Evolutionary conservation across 768 basidiomycete species (phyloP).

Genomic region (Panaeolus papilionaceus): DNA sequence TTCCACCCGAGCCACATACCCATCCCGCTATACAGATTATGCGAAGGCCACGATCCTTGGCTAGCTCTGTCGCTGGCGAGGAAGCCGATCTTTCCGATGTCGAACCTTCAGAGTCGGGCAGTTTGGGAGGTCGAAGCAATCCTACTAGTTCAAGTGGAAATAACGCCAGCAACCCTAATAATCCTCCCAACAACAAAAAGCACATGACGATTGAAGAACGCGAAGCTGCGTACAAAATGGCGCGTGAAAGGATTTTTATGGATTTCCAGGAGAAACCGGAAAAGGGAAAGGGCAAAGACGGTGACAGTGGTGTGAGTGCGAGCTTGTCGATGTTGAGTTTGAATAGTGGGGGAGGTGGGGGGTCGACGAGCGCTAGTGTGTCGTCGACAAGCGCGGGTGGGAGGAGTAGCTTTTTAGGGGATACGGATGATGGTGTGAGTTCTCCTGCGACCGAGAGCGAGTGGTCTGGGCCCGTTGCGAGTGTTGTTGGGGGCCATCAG

Average conservation of each 20-base stretch:
- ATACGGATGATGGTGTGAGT: constrained; percentile 71
- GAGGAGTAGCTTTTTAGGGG: constrained; percentile 61
- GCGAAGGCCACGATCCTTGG: constrained; percentile 77
- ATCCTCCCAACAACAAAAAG: constrained; percentile 52
- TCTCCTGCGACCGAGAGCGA: constrained; percentile 84
- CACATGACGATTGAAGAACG: constrained; percentile 84
- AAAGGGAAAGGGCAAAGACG: constrained; percentile 72
- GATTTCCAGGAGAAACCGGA: constrained; percentile 73
- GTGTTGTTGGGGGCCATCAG: constrained; percentile 35
- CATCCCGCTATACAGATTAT: constrained; percentile 91
- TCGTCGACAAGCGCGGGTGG: constrained; percentile 56
- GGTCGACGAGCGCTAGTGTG: constrained; percentile 37
- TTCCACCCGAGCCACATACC: constrained; percentile 71
- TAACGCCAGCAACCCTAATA: background rate
- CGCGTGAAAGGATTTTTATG: constrained; percentile 87
- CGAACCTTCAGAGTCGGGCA: constrained; percentile 84
- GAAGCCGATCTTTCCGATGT: constrained; percentile 80
- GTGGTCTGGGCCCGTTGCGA: constrained; percentile 65
- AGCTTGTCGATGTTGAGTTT: constrained; percentile 79
- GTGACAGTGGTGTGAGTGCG: constrained; percentile 63
- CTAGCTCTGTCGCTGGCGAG: constrained; percentile 75
- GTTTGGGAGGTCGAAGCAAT: constrained; percentile 72
- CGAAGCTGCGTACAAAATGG: constrained; percentile 89
- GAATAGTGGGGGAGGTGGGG: constrained; percentile 43
- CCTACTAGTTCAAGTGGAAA: constrained; percentile 44